Evolutionary conservation across 768 basidiomycete genomes (phyloP), one percentile per base, ranked within the genome.

Genomic region (Pluteus cervinus): DNA sequence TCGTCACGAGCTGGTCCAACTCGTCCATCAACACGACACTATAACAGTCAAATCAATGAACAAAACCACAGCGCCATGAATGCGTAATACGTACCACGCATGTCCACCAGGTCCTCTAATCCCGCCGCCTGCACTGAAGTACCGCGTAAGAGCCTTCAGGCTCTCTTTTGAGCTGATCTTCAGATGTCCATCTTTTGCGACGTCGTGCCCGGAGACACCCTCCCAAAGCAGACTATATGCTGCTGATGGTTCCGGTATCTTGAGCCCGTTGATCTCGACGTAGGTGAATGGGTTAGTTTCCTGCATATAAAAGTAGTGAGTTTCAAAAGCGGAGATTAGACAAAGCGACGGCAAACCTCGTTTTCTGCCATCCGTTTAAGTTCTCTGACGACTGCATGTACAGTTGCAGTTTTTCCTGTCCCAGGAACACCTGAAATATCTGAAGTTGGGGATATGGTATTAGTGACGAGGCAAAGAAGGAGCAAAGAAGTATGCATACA

Each of bases 361-460:
- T 76, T 70, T 53, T 85, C 74, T 1, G 92, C 92, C 78, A 93
- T 87, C 25, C 81, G 71, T 53, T 89, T 92, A 8, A 98, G 69
- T 54, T 94, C 88, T 24, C 87, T 75, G 22, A 98, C 76, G 17
- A 96, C 84, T 1, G 86, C 86, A 50, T 97, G 93, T 0, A 98
- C 92, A 1, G 96, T 98, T 0, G 96, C 96, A 1, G 96, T 99
- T 63, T 98, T 99, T 7, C 96, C 94, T 2, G 94, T 98, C 5
- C 96, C 94, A n/a, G 94, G 96, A 5, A 97, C 91, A 7, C 96
- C 94, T 5, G 93, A 92, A 33, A 98, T 96, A 59, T 98, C 93
- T 97, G 37, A 2, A 28, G 24, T n/a, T 50, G n/a, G 38, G 14
- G 10, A 33, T 15, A n/a, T 36, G 17, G n/a, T 10, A 18, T 12